Percentiles rank a stretch among this genome's conserved stretches.
Conservation (phyloP, 371 early-diverging fungal species). For the Quaeritorhiza haematococci region DNA sequence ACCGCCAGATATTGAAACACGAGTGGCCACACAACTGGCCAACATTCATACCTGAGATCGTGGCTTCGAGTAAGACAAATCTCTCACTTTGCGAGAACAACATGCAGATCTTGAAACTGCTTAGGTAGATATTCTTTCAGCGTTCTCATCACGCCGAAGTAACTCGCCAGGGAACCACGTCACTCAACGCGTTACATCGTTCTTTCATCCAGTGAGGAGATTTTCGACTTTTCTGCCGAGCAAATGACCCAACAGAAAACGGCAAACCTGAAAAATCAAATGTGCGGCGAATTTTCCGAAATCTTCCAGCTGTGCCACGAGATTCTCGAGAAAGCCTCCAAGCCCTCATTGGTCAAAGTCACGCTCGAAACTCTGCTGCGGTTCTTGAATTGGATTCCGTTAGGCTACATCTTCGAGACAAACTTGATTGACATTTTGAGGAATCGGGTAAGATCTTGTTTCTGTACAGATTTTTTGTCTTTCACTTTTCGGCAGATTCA, state of each 20-base stretch:
- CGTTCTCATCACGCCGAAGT: background rate
- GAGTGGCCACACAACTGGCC: constrained; percentile 99
- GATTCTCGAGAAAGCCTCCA: constrained; percentile 87
- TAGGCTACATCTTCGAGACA: constrained; percentile 95
- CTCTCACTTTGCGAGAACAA: constrained; percentile 97
- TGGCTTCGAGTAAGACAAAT: constrained; percentile 86
- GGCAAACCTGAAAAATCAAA: constrained; percentile 84
- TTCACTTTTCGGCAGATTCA: background rate
- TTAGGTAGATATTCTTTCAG: constrained; percentile 58
- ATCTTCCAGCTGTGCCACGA: constrained; percentile 95
- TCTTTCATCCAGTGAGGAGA: constrained; percentile 78
- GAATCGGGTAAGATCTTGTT: constrained; percentile 57
- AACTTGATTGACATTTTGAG: constrained; percentile 82
- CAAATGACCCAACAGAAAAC: constrained; percentile 95
- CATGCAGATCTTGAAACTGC: constrained; percentile 94
- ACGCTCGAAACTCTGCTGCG: constrained; percentile 90
- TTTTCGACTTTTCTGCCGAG: constrained; percentile 96
- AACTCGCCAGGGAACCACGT: background rate
- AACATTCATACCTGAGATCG: constrained; percentile 96
- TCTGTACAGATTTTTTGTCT: background rate
- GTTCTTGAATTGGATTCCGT: constrained; percentile 96
- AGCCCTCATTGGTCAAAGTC: constrained; percentile 81
- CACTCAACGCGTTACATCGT: background rate
- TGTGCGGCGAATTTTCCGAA: constrained; percentile 93
- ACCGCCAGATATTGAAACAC: constrained; percentile 91